Base-by-base conservation (phyloP, 2,329 filamentous ascomycete species). In the Neonectria magnoliae region DNA sequence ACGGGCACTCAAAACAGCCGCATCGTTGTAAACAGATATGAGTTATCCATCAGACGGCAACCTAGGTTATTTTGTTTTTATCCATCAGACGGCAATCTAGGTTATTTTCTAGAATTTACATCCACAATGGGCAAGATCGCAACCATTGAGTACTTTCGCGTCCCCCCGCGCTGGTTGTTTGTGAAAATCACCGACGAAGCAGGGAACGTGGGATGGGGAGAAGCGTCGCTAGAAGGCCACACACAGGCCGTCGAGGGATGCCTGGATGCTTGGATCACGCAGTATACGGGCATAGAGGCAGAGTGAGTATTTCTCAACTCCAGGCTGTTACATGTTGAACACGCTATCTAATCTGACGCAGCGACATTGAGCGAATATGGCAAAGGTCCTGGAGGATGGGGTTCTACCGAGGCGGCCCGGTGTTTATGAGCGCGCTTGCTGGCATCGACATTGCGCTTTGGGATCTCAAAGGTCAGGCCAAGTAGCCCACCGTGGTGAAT, bases 351-450 rank as follows among this genome's bases (percentile, higher is more conserved):
- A 11, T 3, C 5, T 0, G 1, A 2, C 8, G 2, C 50, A 92
- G 90, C 74, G 88, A 93, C 53, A 94, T 94, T 68, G 92, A 94
- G 75, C 89, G 93, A 67, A 90, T 94, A 62, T 94, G 92, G 92
- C 91, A 93, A 75, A 84, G 86, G 68, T 87, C 87, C 27, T 94
- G 89, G 86, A 85, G 92, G 45, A 81, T 86, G 45, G 87, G 88
- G 0, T 95, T 94, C 77, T 94, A 94, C 77, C 84, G 92, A 29
- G 92, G 92, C 2, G 92, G 92, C 0, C 90, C 92, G 0, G 91
- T 94, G 10, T 90, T 94, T 68, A 94, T 94, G 91, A 92, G 88
- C 69, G 92, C 92, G 0, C 79, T 94, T 16, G 87, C 91, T 0
- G 92, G 92, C 2, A 88, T 94, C 56, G 92, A 94, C 73, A 94